phyloP scores from a whole-genome alignment of 176 grass and related monocot species.

The Bonia amplexicaulis region DNA sequence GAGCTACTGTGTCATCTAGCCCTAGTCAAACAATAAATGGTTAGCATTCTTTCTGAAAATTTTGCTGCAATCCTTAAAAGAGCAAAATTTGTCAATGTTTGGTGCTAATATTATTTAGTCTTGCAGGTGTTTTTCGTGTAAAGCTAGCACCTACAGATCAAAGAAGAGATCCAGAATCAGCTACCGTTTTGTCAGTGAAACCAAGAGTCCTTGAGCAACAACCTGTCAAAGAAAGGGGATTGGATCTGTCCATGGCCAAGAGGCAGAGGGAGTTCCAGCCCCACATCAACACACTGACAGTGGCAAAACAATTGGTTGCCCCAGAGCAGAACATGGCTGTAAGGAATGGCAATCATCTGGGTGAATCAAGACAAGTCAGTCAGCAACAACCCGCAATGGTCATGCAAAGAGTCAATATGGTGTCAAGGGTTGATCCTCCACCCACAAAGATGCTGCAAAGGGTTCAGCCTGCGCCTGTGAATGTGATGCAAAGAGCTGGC shows the following conservation, averaged over 20 bases:
- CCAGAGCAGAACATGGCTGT: background rate
- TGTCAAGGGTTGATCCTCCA: background rate
- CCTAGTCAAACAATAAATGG: constrained; percentile 10
- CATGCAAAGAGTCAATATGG: background rate
- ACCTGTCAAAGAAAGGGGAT: background rate
- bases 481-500: background rate
- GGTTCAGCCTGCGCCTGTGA: background rate
- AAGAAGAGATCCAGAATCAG: background rate
- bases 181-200: background rate
- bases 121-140: background rate
- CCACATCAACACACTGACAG: background rate
- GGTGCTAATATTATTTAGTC: background rate
- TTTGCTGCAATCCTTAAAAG: no score
- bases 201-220: background rate
- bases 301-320: background rate
- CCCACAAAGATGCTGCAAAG: background rate
- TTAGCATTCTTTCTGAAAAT: no score
- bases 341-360: background rate
- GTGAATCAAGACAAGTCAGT: background rate
- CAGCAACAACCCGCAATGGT: background rate
- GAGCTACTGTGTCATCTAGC: background rate
- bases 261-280: background rate
- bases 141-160: background rate
- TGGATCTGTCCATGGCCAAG: background rate
- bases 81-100: background rate